Conservation (phyloP, 1,284 basidiomycete species). For the Inonotus hispidus region DNA sequence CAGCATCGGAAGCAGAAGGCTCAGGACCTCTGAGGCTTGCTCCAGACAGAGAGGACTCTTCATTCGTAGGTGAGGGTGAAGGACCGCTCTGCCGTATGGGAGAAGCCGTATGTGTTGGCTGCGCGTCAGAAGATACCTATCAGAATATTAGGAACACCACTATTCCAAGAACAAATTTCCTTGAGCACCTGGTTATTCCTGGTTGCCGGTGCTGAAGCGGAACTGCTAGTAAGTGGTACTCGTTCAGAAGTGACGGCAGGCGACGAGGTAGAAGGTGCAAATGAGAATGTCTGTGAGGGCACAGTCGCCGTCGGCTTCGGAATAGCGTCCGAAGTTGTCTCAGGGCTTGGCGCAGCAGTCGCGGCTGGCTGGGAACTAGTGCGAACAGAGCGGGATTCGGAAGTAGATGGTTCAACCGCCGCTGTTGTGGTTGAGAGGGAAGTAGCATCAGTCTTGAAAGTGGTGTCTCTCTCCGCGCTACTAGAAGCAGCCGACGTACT, state of each 20-base stretch:
- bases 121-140: background rate
- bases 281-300: background rate
- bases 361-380: background rate
- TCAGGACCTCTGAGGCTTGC: background rate
- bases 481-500: background rate
- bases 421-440: background rate
- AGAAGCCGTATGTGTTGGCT: background rate
- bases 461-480: background rate
- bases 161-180: background rate
- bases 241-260: constrained; percentile 6
- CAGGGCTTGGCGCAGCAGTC: background rate
- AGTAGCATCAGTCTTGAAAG: background rate
- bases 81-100: background rate
- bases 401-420: background rate
- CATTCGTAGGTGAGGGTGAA: background rate
- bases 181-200: background rate
- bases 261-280: background rate
- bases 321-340: background rate
- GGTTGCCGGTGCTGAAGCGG: background rate
- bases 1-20: constrained; percentile 10
- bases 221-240: background rate
- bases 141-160: background rate
- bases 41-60: background rate
- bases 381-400: background rate
- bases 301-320: background rate